Percentiles rank a stretch among this genome's conserved stretches.
phyloP scores from a whole-genome alignment of 2,329 filamentous ascomycete genomes.

The Aspergillus melleus region DNA sequence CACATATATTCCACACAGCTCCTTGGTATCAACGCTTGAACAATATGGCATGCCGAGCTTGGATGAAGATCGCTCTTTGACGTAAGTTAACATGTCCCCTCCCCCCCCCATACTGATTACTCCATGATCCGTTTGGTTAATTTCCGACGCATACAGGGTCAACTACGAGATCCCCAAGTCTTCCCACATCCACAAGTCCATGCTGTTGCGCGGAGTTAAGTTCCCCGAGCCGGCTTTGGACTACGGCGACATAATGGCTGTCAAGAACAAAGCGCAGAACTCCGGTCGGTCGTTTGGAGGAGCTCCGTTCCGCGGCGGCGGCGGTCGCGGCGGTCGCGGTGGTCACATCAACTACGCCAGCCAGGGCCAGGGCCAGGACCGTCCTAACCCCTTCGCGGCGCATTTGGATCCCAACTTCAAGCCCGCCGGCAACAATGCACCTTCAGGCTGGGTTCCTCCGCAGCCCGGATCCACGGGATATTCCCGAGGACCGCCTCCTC shows the following conservation, averaged over 20 bases:
- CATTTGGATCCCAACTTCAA: conserved; percentile 47
- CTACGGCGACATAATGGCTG: conserved; percentile 70
- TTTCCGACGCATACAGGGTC: conserved; percentile 58
- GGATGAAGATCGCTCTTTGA: conserved; percentile 83
- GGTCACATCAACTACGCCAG: conserved; percentile 57
- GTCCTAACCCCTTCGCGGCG: conserved; percentile 50
- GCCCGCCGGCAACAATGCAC: conserved; percentile 29
- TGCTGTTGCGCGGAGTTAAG: conserved; percentile 82
- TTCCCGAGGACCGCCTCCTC: conserved; percentile 40
- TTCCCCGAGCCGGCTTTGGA: conserved; percentile 72
- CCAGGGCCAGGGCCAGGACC: conserved; percentile 16
- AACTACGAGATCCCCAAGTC: conserved; percentile 79
- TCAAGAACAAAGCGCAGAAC: conserved; percentile 65
- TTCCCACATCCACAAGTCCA: conserved; percentile 80
- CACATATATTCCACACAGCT: conserved; percentile 79
- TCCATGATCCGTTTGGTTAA: conserved; percentile 21
- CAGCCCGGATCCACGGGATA: conserved; percentile 30
- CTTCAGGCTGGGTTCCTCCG: conserved; percentile 38
- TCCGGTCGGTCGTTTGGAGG: conserved; percentile 71
- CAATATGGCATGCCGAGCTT: conserved; percentile 71
- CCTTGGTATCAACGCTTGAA: conserved; percentile 74
- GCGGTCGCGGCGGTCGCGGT: conserved; percentile 41
- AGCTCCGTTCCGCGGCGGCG: conserved; percentile 57
- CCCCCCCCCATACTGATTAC: not conserved
- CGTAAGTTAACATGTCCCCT: conserved; percentile 53